Percentiles rank a stretch among this genome's conserved stretches.
Evolutionary conservation across 371 early-diverging fungal genomes (phyloP).

Genomic region (Mucor irregularis): DNA sequence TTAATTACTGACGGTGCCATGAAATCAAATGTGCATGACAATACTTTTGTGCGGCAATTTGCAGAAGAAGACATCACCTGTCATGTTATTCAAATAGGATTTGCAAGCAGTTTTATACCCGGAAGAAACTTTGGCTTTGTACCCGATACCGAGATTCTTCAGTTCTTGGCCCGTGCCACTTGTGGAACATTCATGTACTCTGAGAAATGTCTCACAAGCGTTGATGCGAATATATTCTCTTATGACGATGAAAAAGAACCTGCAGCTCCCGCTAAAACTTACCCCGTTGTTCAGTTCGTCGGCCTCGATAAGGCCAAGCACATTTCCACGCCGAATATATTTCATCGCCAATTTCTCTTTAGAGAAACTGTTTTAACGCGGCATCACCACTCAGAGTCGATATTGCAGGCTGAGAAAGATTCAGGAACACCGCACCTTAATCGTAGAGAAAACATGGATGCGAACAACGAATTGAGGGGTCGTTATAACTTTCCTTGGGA

Average conservation of each 20-base stretch:
- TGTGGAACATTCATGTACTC: conserved; percentile 83
- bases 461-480: conserved; percentile 5
- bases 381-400: conserved; percentile 16
- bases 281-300: conserved; percentile 13
- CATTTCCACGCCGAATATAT: conserved; percentile 31
- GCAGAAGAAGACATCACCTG: conserved; percentile 73
- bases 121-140: conserved; percentile 86
- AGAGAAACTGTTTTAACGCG: conserved; percentile 29
- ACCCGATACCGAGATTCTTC: conserved; percentile 84
- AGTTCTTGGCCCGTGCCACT: conserved; percentile 79
- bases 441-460: conserved; percentile 4
- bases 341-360: conserved; percentile 34
- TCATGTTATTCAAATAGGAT: conserved; percentile 87
- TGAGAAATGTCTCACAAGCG: conserved; percentile 54
- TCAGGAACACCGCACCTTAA: conserved; percentile 8
- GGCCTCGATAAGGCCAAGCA: conserved; percentile 18
- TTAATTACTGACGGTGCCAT: conserved; percentile 90
- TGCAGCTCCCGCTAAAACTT: conserved; percentile 1
- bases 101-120: conserved; percentile 70
- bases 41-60: conserved; percentile 59
- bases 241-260: neutral
- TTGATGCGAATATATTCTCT: neutral
- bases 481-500: conserved; percentile 86
- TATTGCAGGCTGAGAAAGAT: conserved; percentile 19
- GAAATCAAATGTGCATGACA: conserved; percentile 62